These are phyloP conservation scores for Luvunga scandens DNA, from an alignment of 345 rosid genomes.

Conservation along the genomic window DNA sequence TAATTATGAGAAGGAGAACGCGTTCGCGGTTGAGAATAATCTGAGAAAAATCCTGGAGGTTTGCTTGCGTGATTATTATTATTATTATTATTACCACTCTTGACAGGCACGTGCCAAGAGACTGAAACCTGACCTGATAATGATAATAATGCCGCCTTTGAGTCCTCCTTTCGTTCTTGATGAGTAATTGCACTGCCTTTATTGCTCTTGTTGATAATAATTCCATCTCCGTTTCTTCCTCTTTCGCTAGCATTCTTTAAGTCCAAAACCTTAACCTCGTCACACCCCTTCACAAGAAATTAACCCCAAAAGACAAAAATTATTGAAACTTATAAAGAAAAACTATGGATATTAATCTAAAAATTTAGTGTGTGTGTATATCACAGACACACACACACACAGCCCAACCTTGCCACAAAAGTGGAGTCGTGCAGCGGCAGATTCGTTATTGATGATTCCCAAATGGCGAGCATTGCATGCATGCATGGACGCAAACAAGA, in stretches of 20 bases:
- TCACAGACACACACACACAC: too few relatives aligned
- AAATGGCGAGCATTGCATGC: conserved; percentile 40
- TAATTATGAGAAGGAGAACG: conserved; percentile 47
- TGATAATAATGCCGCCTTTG: not conserved
- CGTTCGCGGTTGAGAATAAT: conserved; percentile 52
- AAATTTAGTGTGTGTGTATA: not conserved
- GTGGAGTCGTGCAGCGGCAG: not conserved
- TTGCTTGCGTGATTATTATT: not conserved
- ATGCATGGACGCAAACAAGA: conserved; percentile 30
- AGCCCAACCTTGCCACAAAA: conserved; percentile 16
- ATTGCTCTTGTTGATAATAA: not conserved
- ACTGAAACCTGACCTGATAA: conserved; percentile 24
- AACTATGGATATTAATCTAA: not conserved
- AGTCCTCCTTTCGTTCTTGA: not conserved
- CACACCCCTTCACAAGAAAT: conserved; percentile 13
- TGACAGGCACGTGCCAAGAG: conserved; percentile 22
- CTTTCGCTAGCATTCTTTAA: not conserved
- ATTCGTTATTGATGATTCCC: not conserved
- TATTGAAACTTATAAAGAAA: not conserved
- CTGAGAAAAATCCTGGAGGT: conserved; percentile 39
- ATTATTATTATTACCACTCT: not conserved
- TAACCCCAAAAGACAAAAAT: not conserved
- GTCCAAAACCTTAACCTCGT: not conserved
- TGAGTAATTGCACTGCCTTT: not conserved
- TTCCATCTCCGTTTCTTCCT: not conserved